These are phyloP conservation scores for Podosphaera fusca DNA, from an alignment of 2,329 filamentous ascomycete species.

Conservation along the genomic window DNA sequence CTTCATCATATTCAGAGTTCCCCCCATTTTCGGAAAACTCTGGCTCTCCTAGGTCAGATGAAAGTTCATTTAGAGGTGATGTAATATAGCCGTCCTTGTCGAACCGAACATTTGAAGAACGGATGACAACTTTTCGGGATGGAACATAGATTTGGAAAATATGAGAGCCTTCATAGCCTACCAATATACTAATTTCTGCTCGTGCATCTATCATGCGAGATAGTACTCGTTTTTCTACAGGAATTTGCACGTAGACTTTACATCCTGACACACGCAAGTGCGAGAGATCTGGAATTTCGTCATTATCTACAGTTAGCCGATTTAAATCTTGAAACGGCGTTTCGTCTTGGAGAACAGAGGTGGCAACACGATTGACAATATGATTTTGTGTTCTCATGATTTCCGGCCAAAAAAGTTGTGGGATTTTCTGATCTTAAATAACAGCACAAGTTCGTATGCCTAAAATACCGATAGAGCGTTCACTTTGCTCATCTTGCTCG, in stretches of 20 bases:
- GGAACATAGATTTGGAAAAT: background rate
- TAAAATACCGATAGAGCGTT: background rate
- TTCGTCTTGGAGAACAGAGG: background rate
- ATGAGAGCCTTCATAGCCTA: constrained; percentile 1
- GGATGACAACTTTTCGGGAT: background rate
- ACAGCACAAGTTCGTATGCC: background rate
- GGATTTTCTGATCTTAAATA: background rate
- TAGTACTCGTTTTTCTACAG: background rate
- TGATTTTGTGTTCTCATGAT: constrained; percentile 1
- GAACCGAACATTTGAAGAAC: no score
- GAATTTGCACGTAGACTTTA: background rate
- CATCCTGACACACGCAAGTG: constrained; percentile 1
- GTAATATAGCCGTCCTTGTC: background rate
- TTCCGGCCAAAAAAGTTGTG: constrained; percentile 1
- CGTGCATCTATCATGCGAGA: background rate
- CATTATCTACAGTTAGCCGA: background rate
- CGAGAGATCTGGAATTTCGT: background rate
- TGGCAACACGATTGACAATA: background rate
- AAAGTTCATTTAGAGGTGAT: background rate
- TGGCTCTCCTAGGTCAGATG: no score
- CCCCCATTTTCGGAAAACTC: no score
- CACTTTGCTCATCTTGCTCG: background rate
- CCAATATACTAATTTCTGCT: background rate
- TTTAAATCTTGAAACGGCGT: background rate
- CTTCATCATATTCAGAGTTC: background rate